phyloP scores from a whole-genome alignment of 176 grass and related monocot genomes.

The Paspalum notatum region DNA sequence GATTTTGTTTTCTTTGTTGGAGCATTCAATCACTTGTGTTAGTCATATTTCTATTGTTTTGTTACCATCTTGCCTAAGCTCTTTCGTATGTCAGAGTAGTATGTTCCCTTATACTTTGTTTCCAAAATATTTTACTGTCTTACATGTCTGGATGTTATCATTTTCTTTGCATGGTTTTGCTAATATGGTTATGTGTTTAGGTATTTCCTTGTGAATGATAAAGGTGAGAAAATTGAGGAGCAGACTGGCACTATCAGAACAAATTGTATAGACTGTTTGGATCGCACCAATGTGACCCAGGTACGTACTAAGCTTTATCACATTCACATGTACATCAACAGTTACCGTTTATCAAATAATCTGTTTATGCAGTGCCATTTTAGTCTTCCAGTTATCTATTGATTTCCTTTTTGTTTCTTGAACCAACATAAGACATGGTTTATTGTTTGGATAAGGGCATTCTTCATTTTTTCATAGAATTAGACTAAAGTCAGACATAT shows the following conservation, averaged over 20 bases:
- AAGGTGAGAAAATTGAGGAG: conserved; percentile 69
- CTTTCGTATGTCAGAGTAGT: conserved; percentile 2
- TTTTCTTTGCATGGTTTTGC: conserved; percentile 33
- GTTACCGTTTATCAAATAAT: neutral
- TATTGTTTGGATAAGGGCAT: conserved; percentile 18
- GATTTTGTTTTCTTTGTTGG: neutral
- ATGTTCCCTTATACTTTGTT: conserved; percentile 13
- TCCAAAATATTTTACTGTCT: neutral
- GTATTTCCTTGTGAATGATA: conserved; percentile 82
- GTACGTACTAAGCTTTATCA: conserved; percentile 50
- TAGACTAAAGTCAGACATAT: neutral
- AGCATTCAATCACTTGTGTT: neutral
- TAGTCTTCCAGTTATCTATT: neutral
- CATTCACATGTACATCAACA: conserved; percentile 1
- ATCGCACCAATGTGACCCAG: conserved; percentile 99
- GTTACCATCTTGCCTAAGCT: conserved; percentile 14
- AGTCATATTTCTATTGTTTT: conserved; percentile 23
- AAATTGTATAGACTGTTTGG: conserved; percentile 96
- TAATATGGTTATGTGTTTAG: conserved; percentile 53
- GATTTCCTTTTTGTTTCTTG: conserved; percentile 6
- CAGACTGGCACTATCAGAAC: conserved; percentile 89
- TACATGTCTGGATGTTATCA: neutral
- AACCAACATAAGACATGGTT: neutral
- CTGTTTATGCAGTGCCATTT: neutral
- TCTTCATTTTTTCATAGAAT: neutral